Conservation (phyloP, 331 rosid species). For the Acacia pycnantha region DNA sequence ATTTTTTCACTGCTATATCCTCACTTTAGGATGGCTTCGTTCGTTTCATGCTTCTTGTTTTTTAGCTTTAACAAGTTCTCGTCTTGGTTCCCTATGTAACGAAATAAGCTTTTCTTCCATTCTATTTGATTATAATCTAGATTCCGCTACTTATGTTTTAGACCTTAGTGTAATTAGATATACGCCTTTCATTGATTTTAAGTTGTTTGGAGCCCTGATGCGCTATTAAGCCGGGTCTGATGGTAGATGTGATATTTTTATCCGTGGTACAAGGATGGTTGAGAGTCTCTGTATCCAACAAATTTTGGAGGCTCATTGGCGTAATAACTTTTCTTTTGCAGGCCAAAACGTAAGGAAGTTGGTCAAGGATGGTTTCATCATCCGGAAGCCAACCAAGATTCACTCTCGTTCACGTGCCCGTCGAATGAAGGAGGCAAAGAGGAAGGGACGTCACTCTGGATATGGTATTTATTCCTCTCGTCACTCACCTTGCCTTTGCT, state of each 20-base stretch:
- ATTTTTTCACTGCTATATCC: not conserved
- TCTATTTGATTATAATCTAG: not conserved
- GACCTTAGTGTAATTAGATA: not conserved
- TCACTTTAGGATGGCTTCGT: not conserved
- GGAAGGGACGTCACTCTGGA: conserved; percentile 96
- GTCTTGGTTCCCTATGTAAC: not conserved
- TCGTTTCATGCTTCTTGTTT: not conserved
- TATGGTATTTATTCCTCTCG: conserved; percentile 53
- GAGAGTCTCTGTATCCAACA: not conserved
- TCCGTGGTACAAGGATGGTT: not conserved
- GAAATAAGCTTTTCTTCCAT: not conserved
- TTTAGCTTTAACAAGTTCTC: not conserved
- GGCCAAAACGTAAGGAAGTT: conserved; percentile 94
- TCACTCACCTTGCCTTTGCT: not conserved
- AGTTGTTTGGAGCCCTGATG: not conserved
- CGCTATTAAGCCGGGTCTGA: not conserved
- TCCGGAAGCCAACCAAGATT: conserved; percentile 96
- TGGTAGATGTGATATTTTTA: not conserved
- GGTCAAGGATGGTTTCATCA: conserved; percentile 95
- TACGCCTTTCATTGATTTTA: not conserved
- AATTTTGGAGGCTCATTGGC: not conserved
- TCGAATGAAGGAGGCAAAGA: conserved; percentile 89
- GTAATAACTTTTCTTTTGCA: conserved; percentile 29
- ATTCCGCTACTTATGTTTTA: not conserved
- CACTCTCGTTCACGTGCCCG: conserved; percentile 98